phyloP scores from a whole-genome alignment of 2,329 filamentous ascomycete genomes.

The Trichoderma sp. region DNA sequence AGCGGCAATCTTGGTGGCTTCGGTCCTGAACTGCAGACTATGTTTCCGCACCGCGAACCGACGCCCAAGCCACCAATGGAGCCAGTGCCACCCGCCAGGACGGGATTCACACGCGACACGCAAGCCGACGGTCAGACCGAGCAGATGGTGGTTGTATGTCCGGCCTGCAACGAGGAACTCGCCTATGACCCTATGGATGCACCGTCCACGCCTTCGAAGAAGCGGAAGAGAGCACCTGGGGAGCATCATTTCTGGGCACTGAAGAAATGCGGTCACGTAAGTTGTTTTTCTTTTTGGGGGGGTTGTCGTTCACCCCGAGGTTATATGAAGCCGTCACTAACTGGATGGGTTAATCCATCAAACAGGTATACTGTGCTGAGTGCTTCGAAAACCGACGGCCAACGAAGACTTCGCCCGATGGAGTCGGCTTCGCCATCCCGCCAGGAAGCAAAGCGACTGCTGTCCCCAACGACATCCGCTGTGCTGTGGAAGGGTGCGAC shows the following conservation, averaged over 20 bases:
- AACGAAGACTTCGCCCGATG: constrained; percentile 32
- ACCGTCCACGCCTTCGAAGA: constrained; percentile 30
- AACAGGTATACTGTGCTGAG: constrained; percentile 59
- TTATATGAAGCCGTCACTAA: neutral
- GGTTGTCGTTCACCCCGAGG: neutral
- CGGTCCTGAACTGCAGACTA: constrained; percentile 31
- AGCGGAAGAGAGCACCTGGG: constrained; percentile 47
- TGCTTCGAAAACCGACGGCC: constrained; percentile 57
- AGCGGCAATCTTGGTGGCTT: constrained; percentile 24
- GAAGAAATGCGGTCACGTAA: constrained; percentile 87
- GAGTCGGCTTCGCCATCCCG: constrained; percentile 39
- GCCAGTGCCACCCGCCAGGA: constrained; percentile 59
- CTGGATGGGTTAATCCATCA: neutral
- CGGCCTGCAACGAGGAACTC: constrained; percentile 81
- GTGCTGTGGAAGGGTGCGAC: constrained; percentile 56
- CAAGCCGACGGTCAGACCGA: constrained; percentile 49
- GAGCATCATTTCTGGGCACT: constrained; percentile 92
- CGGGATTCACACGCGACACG: constrained; percentile 80
- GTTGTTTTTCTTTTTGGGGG: constrained; percentile 24
- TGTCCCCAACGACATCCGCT: constrained; percentile 44
- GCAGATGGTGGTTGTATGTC: constrained; percentile 72
- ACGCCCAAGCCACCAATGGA: constrained; percentile 52
- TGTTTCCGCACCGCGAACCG: constrained; percentile 25
- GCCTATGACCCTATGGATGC: constrained; percentile 61
- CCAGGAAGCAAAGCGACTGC: constrained; percentile 29